Conservation (phyloP, 2,329 filamentous ascomycete species). For the Aspergillus quadricinctus region DNA sequence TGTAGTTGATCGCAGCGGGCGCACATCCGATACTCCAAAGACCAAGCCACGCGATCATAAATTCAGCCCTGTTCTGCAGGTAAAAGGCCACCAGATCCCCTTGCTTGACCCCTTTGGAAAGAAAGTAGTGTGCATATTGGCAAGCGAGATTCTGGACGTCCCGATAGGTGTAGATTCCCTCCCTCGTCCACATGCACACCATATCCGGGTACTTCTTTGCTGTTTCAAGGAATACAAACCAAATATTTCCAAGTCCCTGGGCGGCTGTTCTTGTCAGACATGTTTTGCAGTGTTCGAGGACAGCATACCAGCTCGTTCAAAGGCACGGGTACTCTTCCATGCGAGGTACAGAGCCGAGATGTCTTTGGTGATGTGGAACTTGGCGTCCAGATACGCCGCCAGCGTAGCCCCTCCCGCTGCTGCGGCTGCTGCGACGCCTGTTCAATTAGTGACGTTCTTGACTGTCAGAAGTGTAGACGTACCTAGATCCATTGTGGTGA, state of each 20-base stretch:
- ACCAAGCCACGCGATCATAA: slow-evolving; percentile 62
- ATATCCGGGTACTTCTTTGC: slow-evolving; percentile 50
- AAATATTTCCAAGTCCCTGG: slow-evolving; percentile 55
- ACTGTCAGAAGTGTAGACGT: not conserved
- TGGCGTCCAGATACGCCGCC: slow-evolving; percentile 53
- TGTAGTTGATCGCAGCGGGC: slow-evolving; percentile 68
- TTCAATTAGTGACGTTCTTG: not conserved
- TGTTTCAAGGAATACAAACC: slow-evolving; percentile 61
- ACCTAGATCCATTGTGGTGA: not conserved
- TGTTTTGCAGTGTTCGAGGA: not conserved
- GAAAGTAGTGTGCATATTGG: slow-evolving; percentile 61
- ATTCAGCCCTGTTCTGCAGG: slow-evolving; percentile 64
- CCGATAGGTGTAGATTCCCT: slow-evolving; percentile 56
- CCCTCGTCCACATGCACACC: slow-evolving; percentile 64
- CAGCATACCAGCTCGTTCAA: slow-evolving; percentile 47
- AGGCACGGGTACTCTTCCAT: slow-evolving; percentile 43
- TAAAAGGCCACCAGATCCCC: slow-evolving; percentile 63
- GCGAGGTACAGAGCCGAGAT: slow-evolving; percentile 44
- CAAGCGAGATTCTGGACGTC: slow-evolving; percentile 54
- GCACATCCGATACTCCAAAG: slow-evolving; percentile 63
- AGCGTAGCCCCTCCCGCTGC: slow-evolving; percentile 24
- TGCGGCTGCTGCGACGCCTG: slow-evolving; percentile 23
- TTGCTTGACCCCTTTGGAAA: slow-evolving; percentile 54
- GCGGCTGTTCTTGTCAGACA: slow-evolving; percentile 34
- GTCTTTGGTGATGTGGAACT: slow-evolving; percentile 64